Base-by-base conservation (phyloP, 169 alveolate species). In the Miamiensis avidus region DNA sequence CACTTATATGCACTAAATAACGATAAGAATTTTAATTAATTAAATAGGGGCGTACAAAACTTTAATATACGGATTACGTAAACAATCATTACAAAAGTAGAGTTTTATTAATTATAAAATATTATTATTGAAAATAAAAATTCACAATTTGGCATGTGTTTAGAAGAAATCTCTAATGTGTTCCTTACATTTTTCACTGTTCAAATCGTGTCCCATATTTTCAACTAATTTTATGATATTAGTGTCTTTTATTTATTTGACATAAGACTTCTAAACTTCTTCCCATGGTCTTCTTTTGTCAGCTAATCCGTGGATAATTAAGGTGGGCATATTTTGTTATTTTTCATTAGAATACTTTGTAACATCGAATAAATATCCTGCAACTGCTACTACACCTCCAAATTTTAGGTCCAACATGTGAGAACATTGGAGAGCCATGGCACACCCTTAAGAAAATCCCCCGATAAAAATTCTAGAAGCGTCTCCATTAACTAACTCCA, bases 361-460 rank as follows among this genome's bases (percentile, higher is more conserved):
- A 28, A 79, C 64, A 34, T 79, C 84, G 28, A 79, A 79, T 27
- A n/a, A 79, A 30, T 79, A 79, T n/a, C 84, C 84, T 25, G 84
- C 84, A 11, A 79, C 15, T 27, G 76, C 84, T 49, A 79, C 33
- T 29, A 79, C 84, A 49, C 84, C 84, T 1, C 84, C 84, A 0
- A 79, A 33, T n/a, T 79, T 49, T 34, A 34, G n/a, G 1, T 27
- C 65, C 11, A 79, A 30, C 0, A 29, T 72, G 65, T 49, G 65
- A 4, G 75, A 69, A 32, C 64, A 49, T 27, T 79, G 65, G 25
- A 49, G 29, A 64, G 76, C 64, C 84, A 79, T 79, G 27, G 76
- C 84, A 65, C 84, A 79, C 6, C 84, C 84, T 29, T 79, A 79
- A 49, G 76, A 34, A 29, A 79, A 79, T 28, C 84, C 84, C 34